Evolutionary conservation across 257 asterid species (phyloP).

Genomic region (Ilex asprella): DNA sequence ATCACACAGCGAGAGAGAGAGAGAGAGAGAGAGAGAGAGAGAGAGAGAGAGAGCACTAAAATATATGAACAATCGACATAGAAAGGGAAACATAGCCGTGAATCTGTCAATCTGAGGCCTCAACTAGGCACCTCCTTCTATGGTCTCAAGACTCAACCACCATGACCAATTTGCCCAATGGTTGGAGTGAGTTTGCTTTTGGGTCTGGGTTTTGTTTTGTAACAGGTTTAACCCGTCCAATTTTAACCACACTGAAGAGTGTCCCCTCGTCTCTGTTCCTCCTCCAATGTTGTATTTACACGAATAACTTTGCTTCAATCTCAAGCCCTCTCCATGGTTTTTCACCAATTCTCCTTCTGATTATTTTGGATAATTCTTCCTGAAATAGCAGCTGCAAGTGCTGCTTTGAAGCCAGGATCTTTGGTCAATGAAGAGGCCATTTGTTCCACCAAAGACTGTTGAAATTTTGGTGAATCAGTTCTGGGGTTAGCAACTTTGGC

Average conservation of each 20-base stretch:
- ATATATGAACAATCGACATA: too few relatives aligned
- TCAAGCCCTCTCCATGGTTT: neutral
- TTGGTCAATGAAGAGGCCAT: conserved; percentile 14
- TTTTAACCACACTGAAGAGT: neutral
- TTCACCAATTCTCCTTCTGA: conserved; percentile 2
- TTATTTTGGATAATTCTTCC: conserved; percentile 14
- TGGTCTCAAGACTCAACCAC: too few relatives aligned
- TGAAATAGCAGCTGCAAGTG: conserved; percentile 12
- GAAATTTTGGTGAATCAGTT: conserved; percentile 34
- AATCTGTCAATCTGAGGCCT: too few relatives aligned
- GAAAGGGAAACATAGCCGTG: too few relatives aligned
- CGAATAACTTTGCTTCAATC: too few relatives aligned
- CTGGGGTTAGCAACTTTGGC: conserved; percentile 15
- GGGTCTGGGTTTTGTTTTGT: neutral
- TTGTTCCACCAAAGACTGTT: conserved; percentile 12
- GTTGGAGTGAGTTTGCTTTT: neutral
- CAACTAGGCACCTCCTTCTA: too few relatives aligned
- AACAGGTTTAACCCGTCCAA: neutral
- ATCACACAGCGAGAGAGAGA: too few relatives aligned
- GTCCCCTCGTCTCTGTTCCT: neutral
- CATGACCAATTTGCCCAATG: too few relatives aligned
- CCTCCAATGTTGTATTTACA: neutral
- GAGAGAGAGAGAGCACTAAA: too few relatives aligned
- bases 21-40: too few relatives aligned
- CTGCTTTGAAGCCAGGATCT: conserved; percentile 15